Conservation (phyloP, 1,139 yeast species). For the Kurtzmaniella quercitrusa region DNA sequence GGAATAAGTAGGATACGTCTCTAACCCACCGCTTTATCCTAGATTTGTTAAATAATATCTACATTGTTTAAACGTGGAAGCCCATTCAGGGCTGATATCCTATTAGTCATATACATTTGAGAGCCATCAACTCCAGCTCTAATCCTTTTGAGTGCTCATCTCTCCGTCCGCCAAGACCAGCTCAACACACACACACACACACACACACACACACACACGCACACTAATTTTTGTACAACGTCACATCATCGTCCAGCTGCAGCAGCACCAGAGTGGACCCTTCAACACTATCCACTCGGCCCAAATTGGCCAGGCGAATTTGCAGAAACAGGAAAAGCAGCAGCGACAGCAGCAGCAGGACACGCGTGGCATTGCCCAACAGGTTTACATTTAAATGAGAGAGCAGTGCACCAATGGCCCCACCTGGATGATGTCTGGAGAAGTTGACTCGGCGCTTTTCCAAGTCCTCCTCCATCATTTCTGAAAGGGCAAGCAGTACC, state of each 20-base stretch:
- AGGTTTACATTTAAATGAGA: constrained; percentile 32
- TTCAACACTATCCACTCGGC: constrained; percentile 4
- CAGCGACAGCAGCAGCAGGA: constrained; percentile 1
- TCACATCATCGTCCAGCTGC: constrained; percentile 1
- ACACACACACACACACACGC: too few relatives aligned
- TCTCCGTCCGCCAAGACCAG: constrained; percentile 1
- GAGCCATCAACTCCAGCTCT: neutral
- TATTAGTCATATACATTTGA: neutral
- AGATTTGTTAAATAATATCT: too few relatives aligned
- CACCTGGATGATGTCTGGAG: constrained; percentile 82
- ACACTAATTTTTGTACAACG: constrained; percentile 14
- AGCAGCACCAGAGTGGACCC: constrained; percentile 5
- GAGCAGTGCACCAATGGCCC: constrained; percentile 69
- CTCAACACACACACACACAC: constrained; percentile 23
- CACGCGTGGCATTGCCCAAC: neutral
- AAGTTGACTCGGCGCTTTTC: constrained; percentile 52
- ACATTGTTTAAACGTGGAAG: too few relatives aligned
- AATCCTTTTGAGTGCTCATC: too few relatives aligned
- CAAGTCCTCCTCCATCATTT: constrained; percentile 56
- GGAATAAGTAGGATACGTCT: too few relatives aligned
- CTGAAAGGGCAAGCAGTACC: constrained; percentile 66
- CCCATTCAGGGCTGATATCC: too few relatives aligned
- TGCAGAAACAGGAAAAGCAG: neutral
- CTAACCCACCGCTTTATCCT: too few relatives aligned
- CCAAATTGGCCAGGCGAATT: neutral